Percentiles rank a stretch among this genome's conserved stretches.
Evolutionary conservation across 352 stramenopile genomes (phyloP).

Genomic region (Pythium utonaiense): DNA sequence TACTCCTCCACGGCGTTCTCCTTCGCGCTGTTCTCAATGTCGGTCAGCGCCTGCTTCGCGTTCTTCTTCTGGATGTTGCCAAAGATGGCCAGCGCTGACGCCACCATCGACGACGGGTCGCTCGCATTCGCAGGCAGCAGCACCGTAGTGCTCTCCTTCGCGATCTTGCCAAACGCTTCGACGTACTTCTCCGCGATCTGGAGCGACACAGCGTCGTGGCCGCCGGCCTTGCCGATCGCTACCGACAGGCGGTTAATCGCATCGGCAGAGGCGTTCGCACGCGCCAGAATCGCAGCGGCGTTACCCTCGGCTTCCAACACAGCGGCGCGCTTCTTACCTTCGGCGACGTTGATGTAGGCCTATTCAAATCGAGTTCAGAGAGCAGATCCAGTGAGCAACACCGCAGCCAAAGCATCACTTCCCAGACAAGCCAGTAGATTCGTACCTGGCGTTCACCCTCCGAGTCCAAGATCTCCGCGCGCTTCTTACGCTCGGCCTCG

Average conservation of each 20-base stretch:
- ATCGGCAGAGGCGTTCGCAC: slow-evolving; percentile 75
- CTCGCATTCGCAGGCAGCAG: slow-evolving; percentile 75
- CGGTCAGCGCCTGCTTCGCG: slow-evolving; percentile 16
- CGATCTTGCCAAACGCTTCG: slow-evolving; percentile 87
- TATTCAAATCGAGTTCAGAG: neutral
- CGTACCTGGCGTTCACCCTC: slow-evolving; percentile 73
- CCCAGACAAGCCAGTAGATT: neutral
- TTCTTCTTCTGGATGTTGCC: slow-evolving; percentile 86
- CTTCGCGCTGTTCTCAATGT: slow-evolving; percentile 5
- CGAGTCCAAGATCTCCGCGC: slow-evolving; percentile 89
- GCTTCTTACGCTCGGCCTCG: slow-evolving; percentile 89
- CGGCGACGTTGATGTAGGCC: slow-evolving; percentile 89
- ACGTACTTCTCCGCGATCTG: slow-evolving; percentile 91
- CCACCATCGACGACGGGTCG: slow-evolving; percentile 88
- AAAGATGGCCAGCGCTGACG: slow-evolving; percentile 87
- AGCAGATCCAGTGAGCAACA: too few species aligned
- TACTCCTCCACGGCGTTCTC: slow-evolving; percentile 38
- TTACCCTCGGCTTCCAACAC: slow-evolving; percentile 84
- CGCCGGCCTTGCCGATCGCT: slow-evolving; percentile 64
- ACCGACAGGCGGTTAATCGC: slow-evolving; percentile 74
- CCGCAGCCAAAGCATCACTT: neutral
- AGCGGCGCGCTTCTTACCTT: slow-evolving; percentile 88
- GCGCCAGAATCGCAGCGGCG: slow-evolving; percentile 78
- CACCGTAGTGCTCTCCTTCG: slow-evolving; percentile 88
- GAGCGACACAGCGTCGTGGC: slow-evolving; percentile 78